Conservation (phyloP, 1,139 yeast genomes). For the Debaryomyces nepalensis region DNA sequence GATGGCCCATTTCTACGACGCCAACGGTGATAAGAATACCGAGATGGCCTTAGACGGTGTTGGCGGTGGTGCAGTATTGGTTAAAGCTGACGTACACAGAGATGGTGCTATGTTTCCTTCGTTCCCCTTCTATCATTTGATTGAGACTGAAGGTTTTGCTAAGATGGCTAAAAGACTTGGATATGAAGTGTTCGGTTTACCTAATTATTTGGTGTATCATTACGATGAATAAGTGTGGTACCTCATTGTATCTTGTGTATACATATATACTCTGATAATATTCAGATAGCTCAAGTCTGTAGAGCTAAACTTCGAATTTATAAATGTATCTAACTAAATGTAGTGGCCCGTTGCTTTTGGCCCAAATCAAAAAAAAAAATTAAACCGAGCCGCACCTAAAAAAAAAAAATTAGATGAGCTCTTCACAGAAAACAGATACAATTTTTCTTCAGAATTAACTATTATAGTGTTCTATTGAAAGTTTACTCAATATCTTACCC, state of each 20-base stretch:
- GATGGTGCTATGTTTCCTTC: slow-evolving; percentile 99
- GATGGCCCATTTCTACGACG: slow-evolving; percentile 86
- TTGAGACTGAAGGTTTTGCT: slow-evolving; percentile 98
- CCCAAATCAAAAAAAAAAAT: slow-evolving; percentile 7
- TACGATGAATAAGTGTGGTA: slow-evolving; percentile 57
- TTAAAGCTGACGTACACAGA: slow-evolving; percentile 95
- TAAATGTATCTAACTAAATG: too few species aligned
- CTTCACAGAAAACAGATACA: slow-evolving; percentile 4
- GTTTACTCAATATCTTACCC: slow-evolving; percentile 3
- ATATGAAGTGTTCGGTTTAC: slow-evolving; percentile 88
- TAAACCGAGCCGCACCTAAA: slow-evolving; percentile 12
- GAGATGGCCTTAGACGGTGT: slow-evolving; percentile 93
- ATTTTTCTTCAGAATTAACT: slow-evolving; percentile 5
- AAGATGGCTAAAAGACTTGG: slow-evolving; percentile 96
- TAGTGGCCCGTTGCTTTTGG: not conserved
- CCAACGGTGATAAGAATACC: slow-evolving; percentile 59
- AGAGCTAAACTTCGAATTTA: too few species aligned
- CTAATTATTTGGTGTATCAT: slow-evolving; percentile 91
- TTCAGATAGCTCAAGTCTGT: too few species aligned
- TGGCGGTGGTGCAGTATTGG: slow-evolving; percentile 95
- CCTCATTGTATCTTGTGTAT: not conserved
- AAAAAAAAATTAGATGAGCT: slow-evolving; percentile 13
- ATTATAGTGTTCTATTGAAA: not conserved
- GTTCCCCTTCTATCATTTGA: slow-evolving; percentile 93
- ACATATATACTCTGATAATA: not conserved